Conservation (phyloP, 495 filamentous ascomycete species). For the Aspergillus panamensis region DNA sequence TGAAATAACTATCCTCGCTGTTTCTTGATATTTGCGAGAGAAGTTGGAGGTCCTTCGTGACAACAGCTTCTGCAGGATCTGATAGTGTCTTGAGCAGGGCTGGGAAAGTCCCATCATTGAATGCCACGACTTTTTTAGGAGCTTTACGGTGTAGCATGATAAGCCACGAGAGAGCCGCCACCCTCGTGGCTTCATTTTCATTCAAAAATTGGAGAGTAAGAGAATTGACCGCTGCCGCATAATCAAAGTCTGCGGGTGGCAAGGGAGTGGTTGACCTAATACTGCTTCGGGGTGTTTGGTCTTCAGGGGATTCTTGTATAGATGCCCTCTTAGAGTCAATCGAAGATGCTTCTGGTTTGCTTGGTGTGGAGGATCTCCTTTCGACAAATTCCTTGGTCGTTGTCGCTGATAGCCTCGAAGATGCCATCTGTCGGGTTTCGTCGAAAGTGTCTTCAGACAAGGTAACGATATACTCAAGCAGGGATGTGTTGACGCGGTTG, state of each 20-base stretch:
- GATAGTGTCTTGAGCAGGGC: slow-evolving; percentile 94
- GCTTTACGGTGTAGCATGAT: slow-evolving; percentile 97
- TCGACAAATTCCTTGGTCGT: slow-evolving; percentile 47
- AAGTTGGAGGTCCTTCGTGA: slow-evolving; percentile 90
- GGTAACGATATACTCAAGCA: slow-evolving; percentile 89
- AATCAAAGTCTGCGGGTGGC: slow-evolving; percentile 72
- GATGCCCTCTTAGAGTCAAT: slow-evolving; percentile 32
- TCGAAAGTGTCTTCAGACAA: slow-evolving; percentile 69
- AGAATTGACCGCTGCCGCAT: slow-evolving; percentile 93
- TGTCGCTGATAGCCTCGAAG: slow-evolving; percentile 39
- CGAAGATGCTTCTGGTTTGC: slow-evolving; percentile 38
- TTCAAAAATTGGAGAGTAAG: slow-evolving; percentile 93
- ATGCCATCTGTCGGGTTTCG: slow-evolving; percentile 37
- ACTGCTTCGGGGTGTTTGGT: slow-evolving; percentile 47
- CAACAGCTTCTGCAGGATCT: slow-evolving; percentile 91
- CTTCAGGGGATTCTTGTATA: slow-evolving; percentile 37
- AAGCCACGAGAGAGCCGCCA: slow-evolving; percentile 91
- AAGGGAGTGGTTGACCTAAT: slow-evolving; percentile 39
- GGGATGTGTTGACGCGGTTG: slow-evolving; percentile 78
- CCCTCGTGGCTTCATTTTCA: slow-evolving; percentile 92
- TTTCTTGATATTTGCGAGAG: slow-evolving; percentile 94
- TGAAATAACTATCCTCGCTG: slow-evolving; percentile 95
- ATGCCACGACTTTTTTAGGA: slow-evolving; percentile 87
- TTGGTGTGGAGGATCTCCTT: slow-evolving; percentile 52
- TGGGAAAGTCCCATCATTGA: slow-evolving; percentile 96